These are phyloP conservation scores for Carpinus viminea DNA, from an alignment of 306 rosid species.

Conservation along the genomic window DNA sequence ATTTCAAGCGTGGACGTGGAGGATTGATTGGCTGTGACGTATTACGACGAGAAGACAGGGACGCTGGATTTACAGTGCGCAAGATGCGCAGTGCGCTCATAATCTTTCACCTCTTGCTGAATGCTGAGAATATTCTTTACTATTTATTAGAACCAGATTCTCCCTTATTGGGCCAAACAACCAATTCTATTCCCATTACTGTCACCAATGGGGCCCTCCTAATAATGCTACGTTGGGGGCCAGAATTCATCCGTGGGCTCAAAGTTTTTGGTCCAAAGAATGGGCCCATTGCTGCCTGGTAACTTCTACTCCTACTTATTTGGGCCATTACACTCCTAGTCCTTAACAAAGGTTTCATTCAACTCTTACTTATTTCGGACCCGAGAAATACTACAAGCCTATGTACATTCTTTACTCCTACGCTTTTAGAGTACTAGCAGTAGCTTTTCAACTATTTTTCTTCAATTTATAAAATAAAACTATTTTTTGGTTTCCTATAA, in stretches of 20 bases:
- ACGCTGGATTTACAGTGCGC: not conserved
- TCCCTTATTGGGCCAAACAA: not conserved
- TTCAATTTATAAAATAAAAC: no score
- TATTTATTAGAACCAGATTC: not conserved
- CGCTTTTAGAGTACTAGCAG: no score
- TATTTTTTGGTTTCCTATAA: no score
- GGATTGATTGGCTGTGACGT: not conserved
- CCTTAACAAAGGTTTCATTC: no score
- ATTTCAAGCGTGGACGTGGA: conserved; percentile 1
- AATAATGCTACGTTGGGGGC: not conserved
- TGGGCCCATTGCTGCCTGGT: no score
- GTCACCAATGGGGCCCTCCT: not conserved
- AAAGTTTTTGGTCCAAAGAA: no score
- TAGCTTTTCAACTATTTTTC: no score
- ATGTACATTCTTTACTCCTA: no score
- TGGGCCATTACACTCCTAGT: no score
- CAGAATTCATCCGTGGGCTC: not conserved
- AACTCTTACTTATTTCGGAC: no score
- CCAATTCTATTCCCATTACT: not conserved
- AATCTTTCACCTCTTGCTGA: not conserved
- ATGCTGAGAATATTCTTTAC: not conserved
- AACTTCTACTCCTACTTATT: no score
- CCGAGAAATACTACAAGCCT: no score
- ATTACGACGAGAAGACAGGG: not conserved
- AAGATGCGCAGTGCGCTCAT: conserved; percentile 1